A percentile compares a stretch with the other conserved stretches of the same genome.
Evolutionary conservation across 495 filamentous ascomycete genomes (phyloP).

Genomic region (Aspergillus coremiiformis): DNA sequence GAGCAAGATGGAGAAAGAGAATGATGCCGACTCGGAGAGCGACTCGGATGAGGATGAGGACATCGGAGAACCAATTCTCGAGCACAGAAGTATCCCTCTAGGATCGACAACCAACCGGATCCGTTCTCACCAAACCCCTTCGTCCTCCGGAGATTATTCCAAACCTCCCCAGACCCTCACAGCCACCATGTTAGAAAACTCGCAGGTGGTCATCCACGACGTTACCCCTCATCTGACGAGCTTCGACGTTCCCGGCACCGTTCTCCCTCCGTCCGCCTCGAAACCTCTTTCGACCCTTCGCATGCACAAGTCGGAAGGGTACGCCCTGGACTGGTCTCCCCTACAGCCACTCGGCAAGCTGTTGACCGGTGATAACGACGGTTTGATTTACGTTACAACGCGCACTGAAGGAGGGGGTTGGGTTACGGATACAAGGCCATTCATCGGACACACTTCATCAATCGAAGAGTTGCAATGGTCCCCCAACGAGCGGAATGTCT

Average conservation of each 20-base stretch:
- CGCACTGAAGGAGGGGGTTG: constrained; percentile 80
- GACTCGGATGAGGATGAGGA: constrained; percentile 72
- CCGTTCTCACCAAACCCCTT: constrained; percentile 68
- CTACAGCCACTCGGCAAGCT: constrained; percentile 71
- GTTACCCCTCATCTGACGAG: constrained; percentile 77
- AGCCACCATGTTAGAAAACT: constrained; percentile 84
- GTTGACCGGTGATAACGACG: constrained; percentile 84
- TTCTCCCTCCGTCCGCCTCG: constrained; percentile 70
- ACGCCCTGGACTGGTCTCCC: constrained; percentile 90
- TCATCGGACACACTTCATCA: constrained; percentile 72
- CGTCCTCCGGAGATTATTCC: constrained; percentile 53
- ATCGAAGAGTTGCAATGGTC: constrained; percentile 97
- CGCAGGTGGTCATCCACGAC: constrained; percentile 86
- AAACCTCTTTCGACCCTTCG: constrained; percentile 80
- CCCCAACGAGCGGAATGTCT: constrained; percentile 82
- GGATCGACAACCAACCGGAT: constrained; percentile 87
- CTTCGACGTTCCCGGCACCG: constrained; percentile 80
- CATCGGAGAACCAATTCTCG: constrained; percentile 83
- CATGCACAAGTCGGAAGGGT: constrained; percentile 89
- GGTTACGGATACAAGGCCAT: constrained; percentile 72
- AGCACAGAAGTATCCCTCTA: constrained; percentile 80
- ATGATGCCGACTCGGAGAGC: constrained; percentile 62
- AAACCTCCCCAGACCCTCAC: constrained; percentile 71
- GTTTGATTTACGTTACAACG: constrained; percentile 79
- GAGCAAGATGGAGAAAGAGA: constrained; percentile 72